Conservation (phyloP, 192 early-diverging fungal genomes). For the Mortierella hygrophila region DNA sequence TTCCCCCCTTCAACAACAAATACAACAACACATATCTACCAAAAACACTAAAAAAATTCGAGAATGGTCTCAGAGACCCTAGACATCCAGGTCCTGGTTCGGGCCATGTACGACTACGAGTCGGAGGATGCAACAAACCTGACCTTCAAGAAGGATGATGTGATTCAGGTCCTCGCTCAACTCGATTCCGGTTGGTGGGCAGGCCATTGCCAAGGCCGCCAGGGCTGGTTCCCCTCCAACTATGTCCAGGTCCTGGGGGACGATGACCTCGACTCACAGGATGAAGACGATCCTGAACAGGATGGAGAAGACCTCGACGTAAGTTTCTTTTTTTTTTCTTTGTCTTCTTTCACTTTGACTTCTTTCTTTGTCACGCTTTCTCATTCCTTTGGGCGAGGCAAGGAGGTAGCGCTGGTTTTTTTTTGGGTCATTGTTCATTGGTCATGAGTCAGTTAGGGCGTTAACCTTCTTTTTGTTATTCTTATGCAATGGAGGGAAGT, state of each 20-base stretch:
- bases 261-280: conserved; percentile 63
- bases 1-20: not conserved
- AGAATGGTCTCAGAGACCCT: conserved; percentile 45
- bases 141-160: conserved; percentile 85
- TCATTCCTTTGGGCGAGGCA: not conserved
- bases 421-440: not conserved
- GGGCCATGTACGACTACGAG: conserved; percentile 91
- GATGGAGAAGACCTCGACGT: conserved; percentile 41
- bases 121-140: conserved; percentile 84
- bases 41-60: not conserved
- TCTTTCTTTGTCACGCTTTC: not conserved
- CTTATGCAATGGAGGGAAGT: not conserved
- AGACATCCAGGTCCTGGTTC: conserved; percentile 60
- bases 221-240: conserved; percentile 94
- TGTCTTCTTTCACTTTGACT: not conserved
- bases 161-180: conserved; percentile 91
- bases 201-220: conserved; percentile 80
- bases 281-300: conserved; percentile 45
- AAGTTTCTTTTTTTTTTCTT: conserved; percentile 18
- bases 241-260: conserved; percentile 76
- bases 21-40: not conserved
- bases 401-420: not conserved
- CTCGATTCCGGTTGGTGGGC: conserved; percentile 99
- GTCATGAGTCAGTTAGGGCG: not conserved
- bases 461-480: conserved; percentile 1